These are phyloP conservation scores for Trypanosoma theileri DNA, from an alignment of 208 protist species.

Conservation along the genomic window DNA sequence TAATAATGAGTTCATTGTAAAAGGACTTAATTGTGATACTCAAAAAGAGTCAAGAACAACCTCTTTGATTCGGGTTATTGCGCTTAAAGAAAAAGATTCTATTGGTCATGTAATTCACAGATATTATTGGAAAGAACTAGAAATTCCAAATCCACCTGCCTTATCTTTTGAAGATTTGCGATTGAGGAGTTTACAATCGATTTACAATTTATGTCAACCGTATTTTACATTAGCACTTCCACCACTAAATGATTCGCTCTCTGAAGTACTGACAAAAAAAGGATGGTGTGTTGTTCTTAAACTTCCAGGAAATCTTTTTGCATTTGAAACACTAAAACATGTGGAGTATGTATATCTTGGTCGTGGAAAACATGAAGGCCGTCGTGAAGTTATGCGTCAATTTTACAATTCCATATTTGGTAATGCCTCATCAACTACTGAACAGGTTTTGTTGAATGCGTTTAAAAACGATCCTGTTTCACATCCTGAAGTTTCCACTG, in stretches of 20 bases:
- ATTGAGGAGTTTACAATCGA: not conserved
- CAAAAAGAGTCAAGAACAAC: not conserved
- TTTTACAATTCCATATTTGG: conserved; percentile 19
- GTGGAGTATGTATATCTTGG: conserved; percentile 16
- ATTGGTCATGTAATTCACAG: conserved; percentile 20
- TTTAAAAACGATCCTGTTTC: not conserved
- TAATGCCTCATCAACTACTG: not conserved
- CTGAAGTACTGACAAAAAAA: not conserved
- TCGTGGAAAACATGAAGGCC: conserved; percentile 24
- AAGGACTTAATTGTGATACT: not conserved
- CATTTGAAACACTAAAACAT: conserved; percentile 1
- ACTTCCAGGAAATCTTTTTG: conserved; percentile 26
- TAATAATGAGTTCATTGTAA: conserved; percentile 13
- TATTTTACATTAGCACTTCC: conserved; percentile 23
- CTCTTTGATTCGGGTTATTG: conserved; percentile 22
- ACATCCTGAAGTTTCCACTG: not conserved
- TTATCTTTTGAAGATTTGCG: conserved; percentile 1
- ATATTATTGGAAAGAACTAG: conserved; percentile 24
- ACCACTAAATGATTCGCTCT: conserved; percentile 14
- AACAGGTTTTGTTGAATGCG: conserved; percentile 2
- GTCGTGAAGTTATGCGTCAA: conserved; percentile 11
- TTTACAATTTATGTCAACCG: conserved; percentile 19
- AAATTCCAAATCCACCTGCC: conserved; percentile 4
- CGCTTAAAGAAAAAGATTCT: not conserved
- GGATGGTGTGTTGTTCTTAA: conserved; percentile 9